phyloP scores from a whole-genome alignment of 2,329 filamentous ascomycete species.

The Colletotrichum eleusines region DNA sequence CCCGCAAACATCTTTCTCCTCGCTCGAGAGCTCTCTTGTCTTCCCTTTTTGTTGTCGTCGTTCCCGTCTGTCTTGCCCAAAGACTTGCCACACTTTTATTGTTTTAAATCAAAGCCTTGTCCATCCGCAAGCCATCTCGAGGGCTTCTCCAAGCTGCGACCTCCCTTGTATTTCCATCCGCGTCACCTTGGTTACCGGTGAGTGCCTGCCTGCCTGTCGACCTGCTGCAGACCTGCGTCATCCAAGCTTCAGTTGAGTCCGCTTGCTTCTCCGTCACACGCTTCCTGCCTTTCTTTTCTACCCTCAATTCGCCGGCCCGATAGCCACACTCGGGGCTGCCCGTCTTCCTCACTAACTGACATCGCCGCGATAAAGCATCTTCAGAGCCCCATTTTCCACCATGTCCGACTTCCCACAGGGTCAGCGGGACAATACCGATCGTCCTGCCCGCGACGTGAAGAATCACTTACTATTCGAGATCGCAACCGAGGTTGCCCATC shows the following conservation, averaged over 20 bases:
- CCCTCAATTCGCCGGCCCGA: conserved; percentile 4
- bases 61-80: conserved; percentile 26
- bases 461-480: conserved; percentile 98
- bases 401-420: conserved; percentile 36
- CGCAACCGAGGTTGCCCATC: conserved; percentile 96
- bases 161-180: conserved; percentile 25
- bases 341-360: conserved; percentile 16
- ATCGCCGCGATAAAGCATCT: conserved; percentile 16
- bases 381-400: conserved; percentile 8
- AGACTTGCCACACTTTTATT: conserved; percentile 28
- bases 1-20: conserved; percentile 36
- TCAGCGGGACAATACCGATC: conserved; percentile 35
- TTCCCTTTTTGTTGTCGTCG: conserved; percentile 16
- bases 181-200: conserved; percentile 39
- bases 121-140: conserved; percentile 27
- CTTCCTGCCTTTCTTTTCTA: conserved; percentile 20
- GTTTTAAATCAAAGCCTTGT: conserved; percentile 39
- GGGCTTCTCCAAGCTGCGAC: conserved; percentile 38
- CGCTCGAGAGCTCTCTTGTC: conserved; percentile 21
- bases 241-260: conserved; percentile 23
- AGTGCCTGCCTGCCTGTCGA: conserved; percentile 9
- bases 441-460: conserved; percentile 77
- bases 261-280: background rate
- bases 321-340: background rate
- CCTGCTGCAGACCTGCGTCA: conserved; percentile 38